Base-by-base conservation (phyloP, 208 protist genomes). In the Leishmania mexicana region DNA sequence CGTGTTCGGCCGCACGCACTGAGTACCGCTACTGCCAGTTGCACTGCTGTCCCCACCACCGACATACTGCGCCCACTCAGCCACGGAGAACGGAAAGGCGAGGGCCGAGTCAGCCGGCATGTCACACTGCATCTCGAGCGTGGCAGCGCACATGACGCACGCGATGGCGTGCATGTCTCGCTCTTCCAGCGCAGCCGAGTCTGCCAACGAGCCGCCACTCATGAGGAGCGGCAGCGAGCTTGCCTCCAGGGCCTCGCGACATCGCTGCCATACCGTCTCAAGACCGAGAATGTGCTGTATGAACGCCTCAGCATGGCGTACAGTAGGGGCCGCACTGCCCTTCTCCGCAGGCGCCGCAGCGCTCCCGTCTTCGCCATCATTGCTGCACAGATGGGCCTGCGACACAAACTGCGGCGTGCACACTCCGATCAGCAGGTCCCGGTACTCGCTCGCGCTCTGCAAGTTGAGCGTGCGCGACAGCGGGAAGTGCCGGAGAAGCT, bases 401-500 rank as follows among this genome's bases (percentile, higher is more conserved):
- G 70, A 74, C 21, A 51, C 70, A 31, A 74, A 74, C 45, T 65
- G 58, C 28, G 19, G 81, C 57, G 70, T 72, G 57, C 86, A 89
- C 60, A 90, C 85, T 53, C 76, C 75, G 58, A 81, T 51, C 38
- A 94, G 13, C 47, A 91, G n/a, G 28, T 85, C 84, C 15, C 83
- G 78, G 62, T 87, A 88, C 77, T 91, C 89, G 4, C 71, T 75
- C 8, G 76, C 79, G 74, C 85, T 85, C 75, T 86, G 86, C 76
- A 84, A 45, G 40, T 13, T 40, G 19, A 91, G 65, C 24, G 85
- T 86, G 38, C 81, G 38, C 40, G 77, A 57, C 47, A 93, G 79
- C 10, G 86, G 89, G 62, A 93, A 95, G 67, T 84, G 67, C 21
- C 49, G 70, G 3, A 87, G 70, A 0, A 96, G 60, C 77, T 76